These are phyloP conservation scores for Actinidia polygama DNA, from an alignment of 179 eudicot genomes.

Conservation along the genomic window DNA sequence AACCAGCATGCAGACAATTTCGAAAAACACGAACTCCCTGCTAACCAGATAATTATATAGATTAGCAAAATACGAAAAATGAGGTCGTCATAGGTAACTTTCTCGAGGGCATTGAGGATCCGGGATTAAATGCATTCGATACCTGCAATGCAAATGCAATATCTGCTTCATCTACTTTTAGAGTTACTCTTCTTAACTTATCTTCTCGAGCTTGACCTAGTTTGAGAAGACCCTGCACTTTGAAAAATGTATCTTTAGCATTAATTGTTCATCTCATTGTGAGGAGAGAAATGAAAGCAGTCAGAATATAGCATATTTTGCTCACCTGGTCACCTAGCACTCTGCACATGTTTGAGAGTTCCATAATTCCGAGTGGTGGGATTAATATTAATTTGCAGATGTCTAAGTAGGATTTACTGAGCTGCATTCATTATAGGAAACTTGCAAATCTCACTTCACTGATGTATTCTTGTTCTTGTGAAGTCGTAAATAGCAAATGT, in stretches of 20 bases:
- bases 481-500: neutral
- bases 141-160: slow-evolving; percentile 92
- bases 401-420: slow-evolving; percentile 68
- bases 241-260: slow-evolving; percentile 18
- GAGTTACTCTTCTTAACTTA: slow-evolving; percentile 64
- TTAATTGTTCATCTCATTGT: neutral
- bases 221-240: slow-evolving; percentile 75
- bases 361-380: slow-evolving; percentile 67
- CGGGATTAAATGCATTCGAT: neutral
- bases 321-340: slow-evolving; percentile 89
- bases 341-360: slow-evolving; percentile 86
- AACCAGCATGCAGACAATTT: slow-evolving; percentile 60
- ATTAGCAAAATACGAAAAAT: too few species aligned
- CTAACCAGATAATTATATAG: slow-evolving; percentile 1
- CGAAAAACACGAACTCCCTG: slow-evolving; percentile 93
- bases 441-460: slow-evolving; percentile 3
- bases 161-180: slow-evolving; percentile 83
- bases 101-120: neutral
- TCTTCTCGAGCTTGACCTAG: slow-evolving; percentile 71
- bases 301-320: neutral
- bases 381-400: slow-evolving; percentile 69
- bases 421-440: slow-evolving; percentile 42
- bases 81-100: neutral
- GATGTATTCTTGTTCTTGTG: neutral
- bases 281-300: neutral